These are phyloP conservation scores for Fraxinus nigra DNA, from an alignment of 305 asterid species.

Conservation along the genomic window DNA sequence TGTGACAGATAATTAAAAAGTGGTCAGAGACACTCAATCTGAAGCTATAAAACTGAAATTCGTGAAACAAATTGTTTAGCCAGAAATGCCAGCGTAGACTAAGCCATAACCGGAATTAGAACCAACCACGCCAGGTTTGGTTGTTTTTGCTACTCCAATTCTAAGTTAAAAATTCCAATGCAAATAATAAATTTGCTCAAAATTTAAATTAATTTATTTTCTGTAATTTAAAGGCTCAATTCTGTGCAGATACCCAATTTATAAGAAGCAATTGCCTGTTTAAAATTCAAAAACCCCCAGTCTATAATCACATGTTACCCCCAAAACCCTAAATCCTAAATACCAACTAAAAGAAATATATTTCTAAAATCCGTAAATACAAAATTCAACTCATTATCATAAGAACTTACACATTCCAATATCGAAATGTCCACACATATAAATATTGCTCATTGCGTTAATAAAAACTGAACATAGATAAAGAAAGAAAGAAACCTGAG, in stretches of 20 bases:
- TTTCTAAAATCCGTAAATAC: slow-evolving; percentile 10
- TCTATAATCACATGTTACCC: not conserved
- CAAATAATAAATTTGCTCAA: not conserved
- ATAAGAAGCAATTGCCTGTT: not conserved
- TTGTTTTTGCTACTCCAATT: not conserved
- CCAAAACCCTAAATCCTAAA: slow-evolving; percentile 36
- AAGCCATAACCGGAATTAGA: not conserved
- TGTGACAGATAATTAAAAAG: not conserved
- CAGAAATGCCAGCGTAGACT: not conserved
- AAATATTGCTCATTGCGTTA: slow-evolving; percentile 1
- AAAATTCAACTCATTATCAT: slow-evolving; percentile 12
- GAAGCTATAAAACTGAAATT: not conserved
- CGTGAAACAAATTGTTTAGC: not conserved
- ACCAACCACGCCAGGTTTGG: not conserved
- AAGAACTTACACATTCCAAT: not conserved
- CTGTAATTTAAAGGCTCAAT: not conserved
- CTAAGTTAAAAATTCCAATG: not conserved
- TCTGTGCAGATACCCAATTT: not conserved
- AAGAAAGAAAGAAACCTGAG: slow-evolving; percentile 49
- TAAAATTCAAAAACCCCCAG: not conserved
- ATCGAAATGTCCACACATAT: slow-evolving; percentile 16
- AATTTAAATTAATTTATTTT: not conserved
- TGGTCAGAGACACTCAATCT: not conserved
- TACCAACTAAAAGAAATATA: slow-evolving; percentile 15
- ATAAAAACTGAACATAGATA: slow-evolving; percentile 6